Evolutionary conservation across 1,284 basidiomycete genomes (phyloP).

Genomic region (Schizophyllum amplum): DNA sequence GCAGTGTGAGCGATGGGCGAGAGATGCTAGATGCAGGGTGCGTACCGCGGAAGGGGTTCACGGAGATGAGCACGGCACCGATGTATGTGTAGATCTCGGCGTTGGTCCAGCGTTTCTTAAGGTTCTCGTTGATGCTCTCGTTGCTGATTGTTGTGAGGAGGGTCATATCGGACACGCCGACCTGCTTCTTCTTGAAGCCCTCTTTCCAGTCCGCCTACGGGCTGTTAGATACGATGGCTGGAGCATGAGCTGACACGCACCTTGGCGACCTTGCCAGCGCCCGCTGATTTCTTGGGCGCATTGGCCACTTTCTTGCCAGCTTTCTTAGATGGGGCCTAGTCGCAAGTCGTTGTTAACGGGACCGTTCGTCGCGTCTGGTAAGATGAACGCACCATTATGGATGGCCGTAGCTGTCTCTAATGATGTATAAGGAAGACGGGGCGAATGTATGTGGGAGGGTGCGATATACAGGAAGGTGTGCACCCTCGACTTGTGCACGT

Average conservation of each 20-base stretch:
- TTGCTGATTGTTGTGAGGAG: conserved; percentile 95
- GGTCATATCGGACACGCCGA: conserved; percentile 99
- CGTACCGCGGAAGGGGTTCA: conserved; percentile 94
- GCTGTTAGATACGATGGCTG: neutral
- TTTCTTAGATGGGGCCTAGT: conserved; percentile 83
- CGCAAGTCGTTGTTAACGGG: neutral
- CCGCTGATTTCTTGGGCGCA: conserved; percentile 49
- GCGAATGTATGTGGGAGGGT: neutral
- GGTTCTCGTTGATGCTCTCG: conserved; percentile 96
- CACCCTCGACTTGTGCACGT: neutral
- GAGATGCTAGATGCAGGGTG: conserved; percentile 4
- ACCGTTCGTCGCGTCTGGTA: neutral
- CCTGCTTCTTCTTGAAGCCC: conserved; percentile 96
- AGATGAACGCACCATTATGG: neutral
- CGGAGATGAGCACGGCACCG: conserved; percentile 94
- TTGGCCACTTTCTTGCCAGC: conserved; percentile 78
- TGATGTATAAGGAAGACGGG: neutral
- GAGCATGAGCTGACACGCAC: conserved; percentile 26
- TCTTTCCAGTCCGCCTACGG: conserved; percentile 94
- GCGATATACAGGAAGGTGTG: neutral
- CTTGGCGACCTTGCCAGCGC: conserved; percentile 65
- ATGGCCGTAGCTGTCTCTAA: neutral
- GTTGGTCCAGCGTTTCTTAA: conserved; percentile 93
- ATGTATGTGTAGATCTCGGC: conserved; percentile 99
- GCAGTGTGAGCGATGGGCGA: neutral